Evolutionary conservation across 768 basidiomycete species (phyloP).

Genomic region (Russula dissimulans): DNA sequence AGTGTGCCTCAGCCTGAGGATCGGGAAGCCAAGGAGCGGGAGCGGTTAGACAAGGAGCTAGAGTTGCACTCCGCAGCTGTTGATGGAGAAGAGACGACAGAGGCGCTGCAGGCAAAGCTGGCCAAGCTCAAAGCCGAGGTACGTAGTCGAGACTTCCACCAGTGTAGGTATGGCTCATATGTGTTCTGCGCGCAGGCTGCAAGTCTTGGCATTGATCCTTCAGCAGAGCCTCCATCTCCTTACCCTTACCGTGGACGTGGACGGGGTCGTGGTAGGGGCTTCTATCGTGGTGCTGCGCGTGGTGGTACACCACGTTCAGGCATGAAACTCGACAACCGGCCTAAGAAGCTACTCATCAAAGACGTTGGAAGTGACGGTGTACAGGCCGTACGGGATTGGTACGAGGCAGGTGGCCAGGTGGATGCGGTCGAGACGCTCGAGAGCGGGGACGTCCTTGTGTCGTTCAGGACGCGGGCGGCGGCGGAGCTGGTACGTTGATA

Average conservation of each 20-base stretch:
- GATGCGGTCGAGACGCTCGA: slow-evolving; percentile 52
- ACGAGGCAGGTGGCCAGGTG: slow-evolving; percentile 67
- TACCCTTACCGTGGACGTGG: slow-evolving; percentile 53
- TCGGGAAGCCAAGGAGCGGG: slow-evolving; percentile 47
- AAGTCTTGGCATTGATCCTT: slow-evolving; percentile 49
- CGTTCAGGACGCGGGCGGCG: slow-evolving; percentile 60
- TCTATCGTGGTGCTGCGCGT: slow-evolving; percentile 51
- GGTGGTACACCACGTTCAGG: slow-evolving; percentile 60
- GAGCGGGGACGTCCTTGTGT: slow-evolving; percentile 50
- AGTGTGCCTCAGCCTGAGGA: slow-evolving; percentile 31
- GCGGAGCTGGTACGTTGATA: slow-evolving; percentile 60
- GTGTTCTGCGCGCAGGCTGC: slow-evolving; percentile 43
- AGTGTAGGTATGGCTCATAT: not conserved
- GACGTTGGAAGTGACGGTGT: slow-evolving; percentile 47
- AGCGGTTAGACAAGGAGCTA: slow-evolving; percentile 75
- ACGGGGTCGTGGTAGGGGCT: slow-evolving; percentile 52
- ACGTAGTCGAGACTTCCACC: slow-evolving; percentile 20
- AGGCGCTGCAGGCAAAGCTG: slow-evolving; percentile 64
- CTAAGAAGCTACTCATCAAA: slow-evolving; percentile 69
- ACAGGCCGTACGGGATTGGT: slow-evolving; percentile 71
- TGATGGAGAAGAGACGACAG: slow-evolving; percentile 47
- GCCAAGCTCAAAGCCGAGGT: slow-evolving; percentile 77
- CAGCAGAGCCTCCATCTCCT: slow-evolving; percentile 30
- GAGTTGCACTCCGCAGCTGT: slow-evolving; percentile 47
- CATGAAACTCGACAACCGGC: slow-evolving; percentile 87